phyloP scores from a whole-genome alignment of 148 eudicot species.

The Rhododendron molle region DNA sequence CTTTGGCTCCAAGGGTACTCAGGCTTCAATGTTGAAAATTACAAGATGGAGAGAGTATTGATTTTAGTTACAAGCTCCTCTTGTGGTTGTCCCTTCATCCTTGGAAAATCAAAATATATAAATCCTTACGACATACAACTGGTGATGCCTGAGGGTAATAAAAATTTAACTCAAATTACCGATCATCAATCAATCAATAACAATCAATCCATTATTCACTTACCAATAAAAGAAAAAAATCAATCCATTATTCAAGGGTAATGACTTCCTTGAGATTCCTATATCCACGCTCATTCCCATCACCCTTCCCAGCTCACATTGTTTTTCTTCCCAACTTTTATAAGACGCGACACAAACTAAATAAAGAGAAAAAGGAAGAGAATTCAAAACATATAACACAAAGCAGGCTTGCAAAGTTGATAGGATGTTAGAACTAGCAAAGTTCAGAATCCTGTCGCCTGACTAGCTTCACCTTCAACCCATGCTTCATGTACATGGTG shows the following conservation, averaged over 20 bases:
- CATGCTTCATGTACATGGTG: conserved; percentile 95
- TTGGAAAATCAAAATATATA: too few species aligned
- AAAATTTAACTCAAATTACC: background rate
- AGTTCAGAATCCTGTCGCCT: conserved; percentile 44
- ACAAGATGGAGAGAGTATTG: too few species aligned
- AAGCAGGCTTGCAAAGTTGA: background rate
- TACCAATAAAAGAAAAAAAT: background rate
- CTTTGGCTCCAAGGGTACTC: background rate
- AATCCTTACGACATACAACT: too few species aligned
- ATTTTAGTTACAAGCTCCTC: too few species aligned
- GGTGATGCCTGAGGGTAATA: background rate
- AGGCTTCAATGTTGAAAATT: too few species aligned
- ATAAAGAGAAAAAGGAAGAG: background rate
- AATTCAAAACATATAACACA: conserved; percentile 4
- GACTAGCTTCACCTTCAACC: conserved; percentile 61
- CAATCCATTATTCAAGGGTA: background rate
- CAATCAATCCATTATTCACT: background rate
- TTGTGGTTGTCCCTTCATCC: too few species aligned
- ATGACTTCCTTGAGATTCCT: background rate
- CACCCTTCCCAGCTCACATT: background rate
- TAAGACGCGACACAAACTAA: background rate
- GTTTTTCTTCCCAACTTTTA: background rate
- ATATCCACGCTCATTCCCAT: background rate
- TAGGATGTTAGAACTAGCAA: conserved; percentile 18
- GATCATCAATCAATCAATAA: background rate